Evolutionary conservation across 2,329 filamentous ascomycete species (phyloP).

Genomic region (Talaromyces pinophilus): DNA sequence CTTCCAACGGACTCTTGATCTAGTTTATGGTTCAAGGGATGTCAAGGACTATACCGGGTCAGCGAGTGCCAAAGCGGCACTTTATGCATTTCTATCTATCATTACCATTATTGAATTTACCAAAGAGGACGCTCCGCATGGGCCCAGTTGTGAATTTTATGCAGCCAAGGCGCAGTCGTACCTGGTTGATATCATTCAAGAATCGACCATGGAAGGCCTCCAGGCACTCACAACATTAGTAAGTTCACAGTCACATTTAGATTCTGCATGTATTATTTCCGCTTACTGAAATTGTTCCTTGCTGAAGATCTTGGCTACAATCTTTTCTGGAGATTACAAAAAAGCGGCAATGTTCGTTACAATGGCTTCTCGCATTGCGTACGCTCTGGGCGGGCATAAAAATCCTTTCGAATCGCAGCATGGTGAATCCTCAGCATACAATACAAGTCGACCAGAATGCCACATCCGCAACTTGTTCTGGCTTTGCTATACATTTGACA

Average conservation of each 20-base stretch:
- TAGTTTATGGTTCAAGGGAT: not conserved
- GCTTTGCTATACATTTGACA: slow-evolving; percentile 5
- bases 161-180: not conserved
- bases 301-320: not conserved
- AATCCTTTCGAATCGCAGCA: not conserved
- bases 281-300: not conserved
- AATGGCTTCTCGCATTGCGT: not conserved
- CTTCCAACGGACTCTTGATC: not conserved
- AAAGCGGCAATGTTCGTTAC: not conserved
- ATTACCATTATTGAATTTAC: not conserved
- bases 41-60: not conserved
- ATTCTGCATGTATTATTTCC: not conserved
- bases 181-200: not conserved
- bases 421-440: not conserved
- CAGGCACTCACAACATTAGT: not conserved
- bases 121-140: not conserved
- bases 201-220: not conserved
- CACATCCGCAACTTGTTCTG: slow-evolving; percentile 3
- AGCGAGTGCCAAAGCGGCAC: not conserved
- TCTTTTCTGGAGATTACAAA: not conserved
- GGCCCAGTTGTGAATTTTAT: not conserved
- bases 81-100: not conserved
- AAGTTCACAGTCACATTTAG: too few species aligned
- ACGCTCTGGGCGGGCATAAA: not conserved
- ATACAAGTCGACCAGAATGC: not conserved